Percentiles rank a stretch among this genome's conserved stretches.
These are phyloP conservation scores for Botrytis fabae DNA, from an alignment of 2,329 filamentous ascomycete species.

Conservation along the genomic window DNA sequence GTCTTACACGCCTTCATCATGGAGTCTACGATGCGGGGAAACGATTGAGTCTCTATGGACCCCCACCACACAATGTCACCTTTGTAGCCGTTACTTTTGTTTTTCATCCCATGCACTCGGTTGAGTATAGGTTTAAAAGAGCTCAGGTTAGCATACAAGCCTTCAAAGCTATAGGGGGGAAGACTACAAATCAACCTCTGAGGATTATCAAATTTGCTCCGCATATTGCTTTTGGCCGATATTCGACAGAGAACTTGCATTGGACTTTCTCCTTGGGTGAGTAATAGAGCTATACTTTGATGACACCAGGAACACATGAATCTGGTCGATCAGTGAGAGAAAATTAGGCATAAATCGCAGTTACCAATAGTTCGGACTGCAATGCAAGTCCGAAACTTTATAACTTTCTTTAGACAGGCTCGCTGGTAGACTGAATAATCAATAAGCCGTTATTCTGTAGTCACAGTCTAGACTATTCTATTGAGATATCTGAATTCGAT, in stretches of 20 bases:
- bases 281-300: neutral
- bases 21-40: slow-evolving; percentile 16
- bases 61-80: slow-evolving; percentile 7
- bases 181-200: slow-evolving; percentile 5
- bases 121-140: slow-evolving; percentile 17
- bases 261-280: slow-evolving; percentile 19
- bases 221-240: slow-evolving; percentile 20
- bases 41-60: slow-evolving; percentile 6
- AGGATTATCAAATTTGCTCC: slow-evolving; percentile 19
- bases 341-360: too few species aligned
- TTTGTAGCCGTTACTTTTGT: slow-evolving; percentile 20
- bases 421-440: neutral
- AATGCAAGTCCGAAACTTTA: neutral
- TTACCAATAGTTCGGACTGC: neutral
- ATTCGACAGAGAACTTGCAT: slow-evolving; percentile 20
- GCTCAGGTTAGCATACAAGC: slow-evolving; percentile 19
- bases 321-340: neutral
- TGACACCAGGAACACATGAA: neutral
- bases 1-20: slow-evolving; percentile 17
- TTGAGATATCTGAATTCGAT: neutral
- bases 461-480: neutral
- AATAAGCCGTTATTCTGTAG: neutral
- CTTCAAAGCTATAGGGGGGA: slow-evolving; percentile 1
- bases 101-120: slow-evolving; percentile 18
- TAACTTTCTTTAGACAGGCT: neutral